phyloP scores from a whole-genome alignment of 192 early-diverging fungal genomes.

The Lunasporangiospora selenospora region DNA sequence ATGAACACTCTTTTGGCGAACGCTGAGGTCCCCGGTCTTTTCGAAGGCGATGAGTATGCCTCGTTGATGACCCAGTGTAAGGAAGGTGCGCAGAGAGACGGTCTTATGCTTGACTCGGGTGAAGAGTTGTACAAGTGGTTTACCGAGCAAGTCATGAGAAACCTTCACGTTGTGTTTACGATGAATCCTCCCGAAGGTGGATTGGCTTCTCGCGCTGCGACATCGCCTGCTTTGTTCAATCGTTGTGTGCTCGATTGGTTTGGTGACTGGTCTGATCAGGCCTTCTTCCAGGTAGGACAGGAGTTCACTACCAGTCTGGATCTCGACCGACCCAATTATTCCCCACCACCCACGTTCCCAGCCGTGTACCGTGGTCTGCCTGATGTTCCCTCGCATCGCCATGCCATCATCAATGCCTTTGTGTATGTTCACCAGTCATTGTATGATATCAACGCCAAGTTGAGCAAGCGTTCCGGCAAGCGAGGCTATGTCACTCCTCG shows the following conservation, averaged over 20 bases:
- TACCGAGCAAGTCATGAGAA: constrained; percentile 93
- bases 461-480: constrained; percentile 83
- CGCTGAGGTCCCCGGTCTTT: constrained; percentile 97
- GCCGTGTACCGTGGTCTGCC: constrained; percentile 74
- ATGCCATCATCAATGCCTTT: constrained; percentile 89
- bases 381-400: constrained; percentile 78
- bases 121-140: constrained; percentile 99
- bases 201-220: constrained; percentile 91
- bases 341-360: constrained; percentile 76
- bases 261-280: constrained; percentile 98
- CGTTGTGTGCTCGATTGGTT: constrained; percentile 99
- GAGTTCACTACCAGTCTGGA: constrained; percentile 95
- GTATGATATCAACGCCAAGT: constrained; percentile 82
- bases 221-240: constrained; percentile 99
- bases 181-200: constrained; percentile 99
- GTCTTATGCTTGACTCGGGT: constrained; percentile 88
- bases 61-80: constrained; percentile 94
- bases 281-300: constrained; percentile 97
- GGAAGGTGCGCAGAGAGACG: constrained; percentile 93
- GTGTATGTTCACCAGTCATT: constrained; percentile 94
- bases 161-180: constrained; percentile 99
- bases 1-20: constrained; percentile 99
- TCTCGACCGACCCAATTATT: constrained; percentile 76
- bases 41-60: constrained; percentile 97
- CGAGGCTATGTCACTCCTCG: constrained; percentile 93